A percentile compares a stretch with the other conserved stretches of the same genome.
These are phyloP conservation scores for Cornus controversa DNA, from an alignment of 148 eudicot genomes.

Conservation along the genomic window DNA sequence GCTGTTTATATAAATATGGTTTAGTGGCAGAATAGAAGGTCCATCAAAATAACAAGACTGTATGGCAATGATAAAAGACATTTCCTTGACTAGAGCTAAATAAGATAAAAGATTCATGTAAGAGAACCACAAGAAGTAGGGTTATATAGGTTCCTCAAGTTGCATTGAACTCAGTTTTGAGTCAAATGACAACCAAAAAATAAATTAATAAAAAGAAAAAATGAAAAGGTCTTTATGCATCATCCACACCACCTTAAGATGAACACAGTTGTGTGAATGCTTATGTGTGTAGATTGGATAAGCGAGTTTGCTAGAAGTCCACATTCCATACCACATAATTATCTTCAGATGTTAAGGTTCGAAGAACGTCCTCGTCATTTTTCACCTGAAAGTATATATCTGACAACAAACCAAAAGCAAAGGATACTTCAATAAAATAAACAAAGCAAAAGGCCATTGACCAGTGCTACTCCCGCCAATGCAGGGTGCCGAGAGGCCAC, in stretches of 20 bases:
- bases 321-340: constrained; percentile 67
- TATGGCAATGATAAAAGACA: neutral
- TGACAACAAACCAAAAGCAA: constrained; percentile 41
- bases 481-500: neutral
- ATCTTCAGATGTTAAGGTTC: constrained; percentile 63
- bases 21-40: neutral
- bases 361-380: constrained; percentile 83
- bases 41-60: neutral
- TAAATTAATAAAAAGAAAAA: neutral
- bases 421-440: constrained; percentile 17
- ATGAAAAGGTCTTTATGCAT: neutral
- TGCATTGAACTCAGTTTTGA: neutral
- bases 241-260: neutral
- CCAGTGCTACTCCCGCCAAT: too few relatives aligned
- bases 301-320: neutral
- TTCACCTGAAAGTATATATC: constrained; percentile 94
- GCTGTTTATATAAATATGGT: neutral
- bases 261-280: neutral
- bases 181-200: neutral
- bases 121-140: neutral
- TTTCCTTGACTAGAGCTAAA: neutral
- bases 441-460: neutral
- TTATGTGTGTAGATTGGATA: neutral
- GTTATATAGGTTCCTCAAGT: neutral
- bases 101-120: neutral